Percentiles rank a stretch among this genome's conserved stretches.
Conservation (phyloP, 352 stramenopile genomes). For the Phytophthora podocarpi region DNA sequence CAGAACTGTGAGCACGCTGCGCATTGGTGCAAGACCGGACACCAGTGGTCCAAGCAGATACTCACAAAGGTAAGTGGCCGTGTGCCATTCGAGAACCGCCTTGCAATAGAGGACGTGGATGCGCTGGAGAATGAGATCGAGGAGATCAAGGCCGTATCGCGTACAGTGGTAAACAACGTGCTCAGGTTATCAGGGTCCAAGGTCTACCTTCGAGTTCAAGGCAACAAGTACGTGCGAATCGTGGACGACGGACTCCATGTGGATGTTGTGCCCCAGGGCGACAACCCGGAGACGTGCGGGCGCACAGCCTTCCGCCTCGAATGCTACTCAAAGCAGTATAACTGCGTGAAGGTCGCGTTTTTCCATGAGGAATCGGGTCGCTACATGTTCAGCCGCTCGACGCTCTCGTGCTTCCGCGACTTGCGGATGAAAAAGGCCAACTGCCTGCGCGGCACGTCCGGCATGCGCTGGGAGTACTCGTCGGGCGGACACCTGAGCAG, state of each 20-base stretch:
- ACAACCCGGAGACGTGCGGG: slow-evolving; percentile 39
- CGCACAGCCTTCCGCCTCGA: slow-evolving; percentile 62
- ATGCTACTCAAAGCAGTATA: slow-evolving; percentile 77
- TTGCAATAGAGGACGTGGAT: slow-evolving; percentile 70
- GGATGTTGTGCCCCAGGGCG: slow-evolving; percentile 43
- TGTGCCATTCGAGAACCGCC: slow-evolving; percentile 68
- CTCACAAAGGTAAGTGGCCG: slow-evolving; percentile 52
- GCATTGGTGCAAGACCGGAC: slow-evolving; percentile 83
- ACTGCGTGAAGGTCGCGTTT: slow-evolving; percentile 83
- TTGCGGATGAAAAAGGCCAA: slow-evolving; percentile 74
- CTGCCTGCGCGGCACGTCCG: slow-evolving; percentile 61
- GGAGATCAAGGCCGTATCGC: slow-evolving; percentile 62
- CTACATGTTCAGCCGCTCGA: slow-evolving; percentile 80
- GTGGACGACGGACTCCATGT: slow-evolving; percentile 51
- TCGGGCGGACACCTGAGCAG: slow-evolving; percentile 69
- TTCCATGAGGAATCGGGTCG: slow-evolving; percentile 56
- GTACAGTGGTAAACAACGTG: slow-evolving; percentile 64
- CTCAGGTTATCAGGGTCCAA: slow-evolving; percentile 54
- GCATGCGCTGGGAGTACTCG: slow-evolving; percentile 73
- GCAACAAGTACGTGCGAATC: slow-evolving; percentile 58
- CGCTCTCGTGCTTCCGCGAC: slow-evolving; percentile 76
- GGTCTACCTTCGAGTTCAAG: slow-evolving; percentile 69
- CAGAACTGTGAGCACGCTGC: slow-evolving; percentile 83
- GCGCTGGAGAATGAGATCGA: slow-evolving; percentile 65
- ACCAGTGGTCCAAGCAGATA: slow-evolving; percentile 80